These are phyloP conservation scores for Aspergillus thermomutatus DNA, from an alignment of 2,329 filamentous ascomycete genomes.

Conservation along the genomic window DNA sequence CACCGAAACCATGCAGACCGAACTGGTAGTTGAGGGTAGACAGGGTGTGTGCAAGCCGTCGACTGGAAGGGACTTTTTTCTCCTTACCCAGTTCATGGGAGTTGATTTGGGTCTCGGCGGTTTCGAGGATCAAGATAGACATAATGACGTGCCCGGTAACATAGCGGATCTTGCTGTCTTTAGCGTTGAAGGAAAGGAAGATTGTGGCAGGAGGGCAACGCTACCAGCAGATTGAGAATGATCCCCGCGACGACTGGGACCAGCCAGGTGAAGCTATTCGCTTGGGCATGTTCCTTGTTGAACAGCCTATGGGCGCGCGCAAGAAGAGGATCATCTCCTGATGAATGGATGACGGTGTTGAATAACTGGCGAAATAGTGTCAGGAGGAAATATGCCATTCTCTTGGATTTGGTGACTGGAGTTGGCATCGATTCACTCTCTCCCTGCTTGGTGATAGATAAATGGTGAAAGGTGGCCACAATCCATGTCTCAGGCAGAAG, in stretches of 20 bases:
- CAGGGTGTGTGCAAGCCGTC: neutral
- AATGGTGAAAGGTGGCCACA: no score
- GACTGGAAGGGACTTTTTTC: neutral
- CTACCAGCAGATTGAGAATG: neutral
- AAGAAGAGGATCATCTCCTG: slow-evolving; percentile 3
- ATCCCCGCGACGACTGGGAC: neutral
- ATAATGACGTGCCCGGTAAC: neutral
- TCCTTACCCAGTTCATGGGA: neutral
- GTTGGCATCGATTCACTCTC: no score
- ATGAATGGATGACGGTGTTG: slow-evolving; percentile 4
- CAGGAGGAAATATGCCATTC: neutral
- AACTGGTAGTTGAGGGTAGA: neutral
- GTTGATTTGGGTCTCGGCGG: neutral
- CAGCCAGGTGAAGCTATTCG: neutral
- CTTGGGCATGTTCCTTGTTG: neutral
- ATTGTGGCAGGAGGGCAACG: neutral
- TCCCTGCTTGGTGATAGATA: no score
- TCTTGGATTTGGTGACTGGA: no score
- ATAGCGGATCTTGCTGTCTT: neutral
- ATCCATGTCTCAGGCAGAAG: no score
- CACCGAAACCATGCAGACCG: neutral
- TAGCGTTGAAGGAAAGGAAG: neutral
- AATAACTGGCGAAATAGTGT: neutral
- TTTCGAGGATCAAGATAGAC: slow-evolving; percentile 5
- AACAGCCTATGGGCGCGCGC: neutral